Base-by-base conservation (phyloP, 1,139 yeast genomes). In the Nadsonia starkeyi-henricii region DNA sequence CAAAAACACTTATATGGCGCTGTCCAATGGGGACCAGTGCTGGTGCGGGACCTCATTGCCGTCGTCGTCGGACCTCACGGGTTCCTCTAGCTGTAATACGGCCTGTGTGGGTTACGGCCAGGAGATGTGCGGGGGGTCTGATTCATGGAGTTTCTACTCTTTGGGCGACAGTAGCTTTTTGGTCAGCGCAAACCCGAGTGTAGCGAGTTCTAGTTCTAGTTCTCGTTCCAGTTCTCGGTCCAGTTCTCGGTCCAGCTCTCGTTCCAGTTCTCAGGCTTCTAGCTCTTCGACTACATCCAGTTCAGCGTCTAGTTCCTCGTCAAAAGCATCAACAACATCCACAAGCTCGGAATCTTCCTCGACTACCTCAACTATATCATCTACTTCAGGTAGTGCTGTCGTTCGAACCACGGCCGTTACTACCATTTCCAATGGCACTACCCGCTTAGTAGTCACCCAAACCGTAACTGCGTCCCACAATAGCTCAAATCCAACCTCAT, bases 11-110 rank as follows among this genome's bases (percentile, higher is more conserved):
- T 33, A 33, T 15, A 33, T 33, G 39, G 39, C 39, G 12, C 4
- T 33, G 39, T 7, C 4, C 12, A n/a, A 12, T 15, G 39, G 39
- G 4, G 61, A 67, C 48, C 63, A 67, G 20, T 85, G 95, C 65
- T 77, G 70, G 59, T 85, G 95, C 64, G 84, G 89, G 52, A 59
- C 66, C 52, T 54, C 66, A 0, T 59, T 70, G 19, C 94, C 95
- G 1, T 50, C 66, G 17, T 54, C 70, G 1, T 54, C 65, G 19
- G 58, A 61, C 17, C 47, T 47, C 45, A 57, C 55, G 13, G 55
- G 54, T 30, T 47, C 58, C n/a, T 51, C 68, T 13, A 47, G 52
- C 9, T 82, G 91, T 65, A 57, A 63, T 53, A 58, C 58, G 1
- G 49, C 56, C 1, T 82, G 91, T 62, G 54, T 62, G 41, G 86